Conservation (phyloP, 2,329 filamentous ascomycete species). For the Plenodomus biglobosus region DNA sequence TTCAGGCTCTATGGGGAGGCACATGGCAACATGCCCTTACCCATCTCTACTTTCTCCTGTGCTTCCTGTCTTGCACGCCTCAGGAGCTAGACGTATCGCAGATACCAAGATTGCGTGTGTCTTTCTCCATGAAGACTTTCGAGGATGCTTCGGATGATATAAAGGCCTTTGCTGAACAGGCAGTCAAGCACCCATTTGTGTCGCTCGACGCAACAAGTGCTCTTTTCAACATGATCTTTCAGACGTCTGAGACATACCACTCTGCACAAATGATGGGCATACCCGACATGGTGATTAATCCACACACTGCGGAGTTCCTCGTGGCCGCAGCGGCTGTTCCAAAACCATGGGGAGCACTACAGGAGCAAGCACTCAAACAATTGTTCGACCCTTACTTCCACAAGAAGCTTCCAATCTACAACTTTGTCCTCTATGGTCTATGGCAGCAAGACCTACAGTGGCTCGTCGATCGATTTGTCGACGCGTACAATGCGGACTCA, state of each 20-base stretch:
- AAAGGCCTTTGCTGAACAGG: conserved; percentile 62
- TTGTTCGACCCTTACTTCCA: conserved; percentile 82
- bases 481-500: conserved; percentile 70
- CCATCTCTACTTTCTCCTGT: conserved; percentile 89
- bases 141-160: conserved; percentile 61
- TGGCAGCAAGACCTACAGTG: conserved; percentile 90
- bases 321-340: conserved; percentile 76
- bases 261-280: conserved; percentile 59
- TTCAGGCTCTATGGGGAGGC: conserved; percentile 88
- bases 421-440: conserved; percentile 86
- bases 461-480: conserved; percentile 78
- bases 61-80: conserved; percentile 74
- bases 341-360: conserved; percentile 74
- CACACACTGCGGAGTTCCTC: conserved; percentile 76
- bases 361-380: conserved; percentile 72
- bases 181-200: conserved; percentile 81
- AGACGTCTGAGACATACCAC: conserved; percentile 59
- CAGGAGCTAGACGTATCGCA: conserved; percentile 80
- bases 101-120: conserved; percentile 77
- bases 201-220: conserved; percentile 80
- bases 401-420: conserved; percentile 74
- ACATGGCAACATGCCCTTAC: conserved; percentile 83
- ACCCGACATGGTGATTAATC: conserved; percentile 64
- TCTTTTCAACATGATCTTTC: conserved; percentile 64
- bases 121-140: conserved; percentile 70